Evolutionary conservation across 164 flowering plant species (phyloP).

Genomic region (Kingdonia uniflora): DNA sequence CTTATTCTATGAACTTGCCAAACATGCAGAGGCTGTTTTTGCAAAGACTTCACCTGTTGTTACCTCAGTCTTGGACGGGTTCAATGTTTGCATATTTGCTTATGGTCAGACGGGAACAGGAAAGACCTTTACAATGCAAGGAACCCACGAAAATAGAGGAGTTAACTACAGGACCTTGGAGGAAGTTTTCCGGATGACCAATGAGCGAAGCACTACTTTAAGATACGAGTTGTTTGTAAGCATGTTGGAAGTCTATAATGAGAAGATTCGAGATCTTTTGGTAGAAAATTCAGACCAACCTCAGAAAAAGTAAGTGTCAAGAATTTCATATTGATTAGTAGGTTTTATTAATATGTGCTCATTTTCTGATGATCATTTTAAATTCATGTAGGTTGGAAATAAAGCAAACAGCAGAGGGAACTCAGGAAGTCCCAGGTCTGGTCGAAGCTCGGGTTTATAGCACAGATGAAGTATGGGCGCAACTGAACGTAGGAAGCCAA

Average conservation of each 20-base stretch:
- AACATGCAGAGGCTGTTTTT: conserved; percentile 66
- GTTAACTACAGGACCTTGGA: conserved; percentile 79
- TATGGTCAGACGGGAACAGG: conserved; percentile 98
- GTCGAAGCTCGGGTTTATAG: conserved; percentile 51
- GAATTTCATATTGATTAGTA: no score
- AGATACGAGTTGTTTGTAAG: conserved; percentile 66
- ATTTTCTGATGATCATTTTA: not conserved
- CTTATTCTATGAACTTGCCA: conserved; percentile 5
- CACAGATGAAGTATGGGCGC: conserved; percentile 73
- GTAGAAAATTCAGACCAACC: conserved; percentile 49
- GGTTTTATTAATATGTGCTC: no score
- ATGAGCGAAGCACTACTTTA: conserved; percentile 37
- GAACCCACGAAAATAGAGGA: conserved; percentile 72
- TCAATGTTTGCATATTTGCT: conserved; percentile 86
- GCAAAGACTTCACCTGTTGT: conserved; percentile 62
- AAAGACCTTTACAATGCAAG: conserved; percentile 93
- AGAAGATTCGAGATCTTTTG: conserved; percentile 73
- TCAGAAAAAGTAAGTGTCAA: conserved; percentile 48
- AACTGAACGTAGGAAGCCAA: conserved; percentile 53
- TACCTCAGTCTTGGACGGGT: conserved; percentile 80
- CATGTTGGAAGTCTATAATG: conserved; percentile 93
- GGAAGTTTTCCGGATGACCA: conserved; percentile 52
- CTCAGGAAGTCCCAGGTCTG: conserved; percentile 77
- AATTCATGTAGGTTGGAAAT: conserved; percentile 47
- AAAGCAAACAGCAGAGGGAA: conserved; percentile 80